Base-by-base conservation (phyloP, 208 protist species). In the Blechomonas ayalai region DNA sequence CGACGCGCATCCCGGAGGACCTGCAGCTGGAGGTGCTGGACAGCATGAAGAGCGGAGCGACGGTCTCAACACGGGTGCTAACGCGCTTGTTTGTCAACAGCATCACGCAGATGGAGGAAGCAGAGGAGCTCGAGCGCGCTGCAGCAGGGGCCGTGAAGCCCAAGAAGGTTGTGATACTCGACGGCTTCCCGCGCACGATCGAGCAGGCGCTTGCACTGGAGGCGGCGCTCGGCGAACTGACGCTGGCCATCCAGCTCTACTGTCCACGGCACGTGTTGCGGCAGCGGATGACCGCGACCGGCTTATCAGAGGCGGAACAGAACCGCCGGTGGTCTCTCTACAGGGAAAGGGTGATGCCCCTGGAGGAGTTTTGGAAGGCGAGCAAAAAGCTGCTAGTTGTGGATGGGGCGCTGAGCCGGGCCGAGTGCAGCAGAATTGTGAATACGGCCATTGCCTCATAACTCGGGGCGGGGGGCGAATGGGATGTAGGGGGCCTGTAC, bases 131-230 rank as follows among this genome's bases (percentile, higher is more conserved):
- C 32, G 36, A 44, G 31, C 0, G 27, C 42, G 26, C 13, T 25
- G 42, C 23, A 29, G 32, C 18, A 33, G 36, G 19, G 32, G 45
- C 32, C 45, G 45, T 12, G 9, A 39, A 39, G 32, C 20, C 32
- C 33, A 52, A 22, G 2, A 19, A 7, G 33, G 22, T 57, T 25
- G 43, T 68, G 25, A 24, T 76, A 10, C 39, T 76, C 1, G 68
- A 76, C 20, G 68, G 63, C 29, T 76, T 65, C 35, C 68, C 68
- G n/a, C 55, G 52, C 9, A 68, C 51, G 23, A 54, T 76, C 16
- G 52, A 64, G 33, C 58, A 76, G 49, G 55, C 58, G 4, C 29
- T 72, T 16, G 56, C 51, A n/a, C 52, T 76, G 12, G 68, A 76
- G 49, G 32, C 13, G 20, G 42, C 50, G n/a, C 26, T 58, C 12